Conservation (phyloP, 495 filamentous ascomycete genomes). For the Chaetomidium leptoderma region DNA sequence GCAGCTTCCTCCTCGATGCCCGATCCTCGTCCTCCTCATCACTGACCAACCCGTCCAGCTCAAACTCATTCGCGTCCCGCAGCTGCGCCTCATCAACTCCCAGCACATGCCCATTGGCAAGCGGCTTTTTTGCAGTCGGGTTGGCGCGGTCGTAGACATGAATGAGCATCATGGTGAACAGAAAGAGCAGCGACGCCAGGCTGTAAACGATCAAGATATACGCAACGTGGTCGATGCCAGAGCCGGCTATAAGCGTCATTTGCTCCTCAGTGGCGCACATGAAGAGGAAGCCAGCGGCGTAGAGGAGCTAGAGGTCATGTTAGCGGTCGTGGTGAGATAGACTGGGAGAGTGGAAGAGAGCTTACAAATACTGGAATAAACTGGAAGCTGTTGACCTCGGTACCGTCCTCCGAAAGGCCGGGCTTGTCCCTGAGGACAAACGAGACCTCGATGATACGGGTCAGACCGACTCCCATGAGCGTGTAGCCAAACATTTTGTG, state of each 20-base stretch:
- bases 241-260: slow-evolving; percentile 67
- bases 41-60: slow-evolving; percentile 83
- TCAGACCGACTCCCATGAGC: slow-evolving; percentile 81
- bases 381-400: slow-evolving; percentile 79
- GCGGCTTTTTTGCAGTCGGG: slow-evolving; percentile 19
- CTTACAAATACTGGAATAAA: slow-evolving; percentile 87
- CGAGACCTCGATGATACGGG: slow-evolving; percentile 84
- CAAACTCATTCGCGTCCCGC: slow-evolving; percentile 83
- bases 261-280: slow-evolving; percentile 98
- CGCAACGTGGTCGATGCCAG: slow-evolving; percentile 78
- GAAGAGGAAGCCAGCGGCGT: slow-evolving; percentile 92
- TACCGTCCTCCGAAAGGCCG: slow-evolving; percentile 51
- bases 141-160: slow-evolving; percentile 67
- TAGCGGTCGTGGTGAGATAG: background rate
- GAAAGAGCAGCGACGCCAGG: slow-evolving; percentile 82
- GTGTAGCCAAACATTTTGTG: slow-evolving; percentile 94
- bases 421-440: slow-evolving; percentile 75
- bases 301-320: slow-evolving; percentile 60
- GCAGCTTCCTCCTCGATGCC: slow-evolving; percentile 37
- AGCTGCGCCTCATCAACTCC: slow-evolving; percentile 44
- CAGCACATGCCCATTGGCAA: slow-evolving; percentile 21
- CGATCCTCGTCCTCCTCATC: slow-evolving; percentile 66
- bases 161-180: slow-evolving; percentile 81
- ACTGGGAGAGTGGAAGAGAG: slow-evolving; percentile 19
- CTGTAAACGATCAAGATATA: slow-evolving; percentile 90